Conservation (phyloP, 805 yeast species). For the Wickerhamomyces pijperi region DNA sequence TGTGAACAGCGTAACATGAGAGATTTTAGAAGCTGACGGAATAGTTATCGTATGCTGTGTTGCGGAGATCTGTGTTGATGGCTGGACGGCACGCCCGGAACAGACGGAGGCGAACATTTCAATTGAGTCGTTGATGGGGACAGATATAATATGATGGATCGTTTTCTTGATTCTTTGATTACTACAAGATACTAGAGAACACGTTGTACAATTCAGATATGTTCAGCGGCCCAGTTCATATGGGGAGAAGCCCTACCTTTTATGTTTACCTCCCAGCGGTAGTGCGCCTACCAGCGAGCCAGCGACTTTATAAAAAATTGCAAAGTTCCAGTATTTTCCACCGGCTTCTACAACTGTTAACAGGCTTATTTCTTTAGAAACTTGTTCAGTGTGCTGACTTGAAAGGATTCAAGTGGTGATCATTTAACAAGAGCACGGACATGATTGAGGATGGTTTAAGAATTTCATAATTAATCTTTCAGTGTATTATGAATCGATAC, state of each 20-base stretch:
- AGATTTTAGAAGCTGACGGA: slow-evolving; percentile 50
- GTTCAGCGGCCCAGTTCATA: too few relatives aligned
- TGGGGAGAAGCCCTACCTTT: too few relatives aligned
- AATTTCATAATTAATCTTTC: slow-evolving; percentile 7
- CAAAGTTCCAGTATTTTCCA: neutral
- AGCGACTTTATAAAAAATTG: too few relatives aligned
- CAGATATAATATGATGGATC: too few relatives aligned
- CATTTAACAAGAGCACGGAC: slow-evolving; percentile 1
- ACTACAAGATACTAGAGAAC: too few relatives aligned
- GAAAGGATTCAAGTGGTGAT: slow-evolving; percentile 12
- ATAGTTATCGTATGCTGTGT: slow-evolving; percentile 57
- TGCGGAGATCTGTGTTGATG: slow-evolving; percentile 57
- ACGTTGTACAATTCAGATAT: too few relatives aligned
- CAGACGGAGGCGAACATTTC: slow-evolving; percentile 66
- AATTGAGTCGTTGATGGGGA: too few relatives aligned
- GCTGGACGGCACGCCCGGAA: slow-evolving; percentile 44
- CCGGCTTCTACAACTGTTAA: neutral
- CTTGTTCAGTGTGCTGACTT: neutral
- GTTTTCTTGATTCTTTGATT: too few relatives aligned
- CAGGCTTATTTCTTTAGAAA: too few relatives aligned
- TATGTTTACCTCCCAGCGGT: too few relatives aligned
- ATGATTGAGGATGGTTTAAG: slow-evolving; percentile 4
- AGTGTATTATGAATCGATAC: slow-evolving; percentile 36
- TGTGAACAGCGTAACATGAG: slow-evolving; percentile 75
- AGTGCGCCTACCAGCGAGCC: too few relatives aligned